A percentile compares a stretch with the other conserved stretches of the same genome.
Evolutionary conservation across 164 flowering plant species (phyloP).

Genomic region (Umbellularia californica): DNA sequence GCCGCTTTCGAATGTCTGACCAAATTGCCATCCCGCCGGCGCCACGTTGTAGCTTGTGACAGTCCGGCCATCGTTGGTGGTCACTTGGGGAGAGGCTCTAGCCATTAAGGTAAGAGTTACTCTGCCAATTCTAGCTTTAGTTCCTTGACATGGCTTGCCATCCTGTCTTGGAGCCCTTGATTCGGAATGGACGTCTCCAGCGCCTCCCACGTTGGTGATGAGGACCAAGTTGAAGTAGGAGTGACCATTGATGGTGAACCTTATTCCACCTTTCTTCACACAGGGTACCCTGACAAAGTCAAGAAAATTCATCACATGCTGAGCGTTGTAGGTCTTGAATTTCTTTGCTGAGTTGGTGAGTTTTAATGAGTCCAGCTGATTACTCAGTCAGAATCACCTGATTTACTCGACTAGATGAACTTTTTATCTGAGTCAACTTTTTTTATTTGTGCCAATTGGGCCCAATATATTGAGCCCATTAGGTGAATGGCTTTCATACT

Average conservation of each 20-base stretch:
- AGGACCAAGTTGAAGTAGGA: slow-evolving; percentile 47
- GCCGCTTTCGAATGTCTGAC: slow-evolving; percentile 40
- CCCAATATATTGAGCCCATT: neutral
- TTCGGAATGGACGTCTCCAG: slow-evolving; percentile 38
- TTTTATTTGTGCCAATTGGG: neutral
- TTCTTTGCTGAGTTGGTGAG: neutral
- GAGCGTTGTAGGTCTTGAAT: neutral
- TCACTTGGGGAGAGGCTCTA: slow-evolving; percentile 44
- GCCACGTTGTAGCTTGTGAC: slow-evolving; percentile 31
- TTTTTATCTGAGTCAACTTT: no score
- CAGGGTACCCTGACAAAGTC: slow-evolving; percentile 37
- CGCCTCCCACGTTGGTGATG: slow-evolving; percentile 45
- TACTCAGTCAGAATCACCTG: neutral
- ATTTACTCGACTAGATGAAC: neutral
- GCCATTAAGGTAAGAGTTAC: slow-evolving; percentile 35
- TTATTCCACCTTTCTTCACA: slow-evolving; percentile 43
- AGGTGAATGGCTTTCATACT: neutral
- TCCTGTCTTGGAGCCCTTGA: slow-evolving; percentile 36
- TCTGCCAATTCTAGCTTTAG: slow-evolving; percentile 57
- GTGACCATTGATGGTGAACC: slow-evolving; percentile 50
- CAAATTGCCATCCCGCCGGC: slow-evolving; percentile 41
- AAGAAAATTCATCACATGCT: neutral
- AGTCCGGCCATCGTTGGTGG: slow-evolving; percentile 42
- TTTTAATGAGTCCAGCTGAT: neutral
- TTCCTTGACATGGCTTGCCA: slow-evolving; percentile 51